These are phyloP conservation scores for Stromatinia cepivora DNA, from an alignment of 2,329 filamentous ascomycete species.

Conservation along the genomic window DNA sequence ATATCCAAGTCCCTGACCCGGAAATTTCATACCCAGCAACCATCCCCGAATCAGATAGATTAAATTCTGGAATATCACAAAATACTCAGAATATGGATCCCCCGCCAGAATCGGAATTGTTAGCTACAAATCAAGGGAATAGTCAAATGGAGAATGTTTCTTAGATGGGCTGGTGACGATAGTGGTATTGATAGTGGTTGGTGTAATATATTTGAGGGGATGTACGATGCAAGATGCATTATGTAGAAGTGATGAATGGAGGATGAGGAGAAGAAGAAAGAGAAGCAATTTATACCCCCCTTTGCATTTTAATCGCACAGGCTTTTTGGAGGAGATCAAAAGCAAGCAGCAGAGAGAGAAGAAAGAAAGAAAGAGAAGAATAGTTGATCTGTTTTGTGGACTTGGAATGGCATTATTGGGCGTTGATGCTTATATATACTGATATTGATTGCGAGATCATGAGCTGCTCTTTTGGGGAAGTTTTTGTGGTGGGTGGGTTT, in stretches of 20 bases:
- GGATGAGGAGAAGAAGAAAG: not conserved
- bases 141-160: not conserved
- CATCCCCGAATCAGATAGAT: slow-evolving; percentile 4
- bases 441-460: slow-evolving; percentile 11
- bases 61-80: slow-evolving; percentile 15
- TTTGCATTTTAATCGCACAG: slow-evolving; percentile 1
- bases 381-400: not conserved
- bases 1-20: slow-evolving; percentile 79
- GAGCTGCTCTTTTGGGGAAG: too few relatives aligned
- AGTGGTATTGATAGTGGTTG: not conserved
- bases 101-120: not conserved
- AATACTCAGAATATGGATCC: not conserved
- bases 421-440: slow-evolving; percentile 12
- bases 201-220: not conserved
- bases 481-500: not conserved
- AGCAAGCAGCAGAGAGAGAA: not conserved
- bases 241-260: not conserved
- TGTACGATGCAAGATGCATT: not conserved
- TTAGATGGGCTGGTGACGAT: not conserved
- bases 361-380: not conserved
- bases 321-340: not conserved
- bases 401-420: not conserved
- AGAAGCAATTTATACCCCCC: slow-evolving; percentile 8
- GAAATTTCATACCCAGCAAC: slow-evolving; percentile 54
- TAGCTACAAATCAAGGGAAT: slow-evolving; percentile 1